Percentiles rank a stretch among this genome's conserved stretches.
Evolutionary conservation across 2,329 filamentous ascomycete species (phyloP).

Genomic region (Nannizziopsis arthrosporioides): DNA sequence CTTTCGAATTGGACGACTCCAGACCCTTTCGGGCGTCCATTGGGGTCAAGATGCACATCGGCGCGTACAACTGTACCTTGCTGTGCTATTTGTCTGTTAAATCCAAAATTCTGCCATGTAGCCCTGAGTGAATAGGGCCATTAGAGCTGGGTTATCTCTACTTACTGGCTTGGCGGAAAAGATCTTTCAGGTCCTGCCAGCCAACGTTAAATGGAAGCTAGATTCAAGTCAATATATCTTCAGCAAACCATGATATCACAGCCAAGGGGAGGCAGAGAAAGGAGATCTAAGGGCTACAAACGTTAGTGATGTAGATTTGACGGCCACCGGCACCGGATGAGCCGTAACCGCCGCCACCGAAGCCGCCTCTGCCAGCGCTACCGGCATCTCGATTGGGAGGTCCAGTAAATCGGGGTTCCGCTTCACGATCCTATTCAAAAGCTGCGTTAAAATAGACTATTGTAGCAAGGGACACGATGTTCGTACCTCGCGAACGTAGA

Average conservation of each 20-base stretch:
- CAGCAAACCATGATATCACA: background rate
- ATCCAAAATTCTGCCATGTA: conserved; percentile 11
- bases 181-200: conserved; percentile 97
- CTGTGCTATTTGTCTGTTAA: conserved; percentile 33
- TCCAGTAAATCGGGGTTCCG: conserved; percentile 89
- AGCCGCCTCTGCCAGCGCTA: conserved; percentile 43
- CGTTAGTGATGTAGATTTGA: conserved; percentile 96
- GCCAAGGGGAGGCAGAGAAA: background rate
- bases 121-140: conserved; percentile 4
- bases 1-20: conserved; percentile 96
- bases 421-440: conserved; percentile 70
- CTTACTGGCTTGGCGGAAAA: conserved; percentile 96
- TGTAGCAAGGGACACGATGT: no score
- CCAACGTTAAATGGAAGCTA: conserved; percentile 95
- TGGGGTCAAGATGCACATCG: conserved; percentile 83
- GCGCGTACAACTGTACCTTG: conserved; percentile 78
- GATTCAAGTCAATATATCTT: conserved; percentile 28
- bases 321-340: conserved; percentile 52
- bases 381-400: conserved; percentile 55
- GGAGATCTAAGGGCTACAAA: conserved; percentile 49
- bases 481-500: conserved; percentile 91
- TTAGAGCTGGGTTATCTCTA: conserved; percentile 19
- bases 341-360: conserved; percentile 39
- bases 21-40: conserved; percentile 89
- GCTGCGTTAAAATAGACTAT: no score